These are phyloP conservation scores for Cairneyella variabilis DNA, from an alignment of 495 filamentous ascomycete species.

Conservation along the genomic window DNA sequence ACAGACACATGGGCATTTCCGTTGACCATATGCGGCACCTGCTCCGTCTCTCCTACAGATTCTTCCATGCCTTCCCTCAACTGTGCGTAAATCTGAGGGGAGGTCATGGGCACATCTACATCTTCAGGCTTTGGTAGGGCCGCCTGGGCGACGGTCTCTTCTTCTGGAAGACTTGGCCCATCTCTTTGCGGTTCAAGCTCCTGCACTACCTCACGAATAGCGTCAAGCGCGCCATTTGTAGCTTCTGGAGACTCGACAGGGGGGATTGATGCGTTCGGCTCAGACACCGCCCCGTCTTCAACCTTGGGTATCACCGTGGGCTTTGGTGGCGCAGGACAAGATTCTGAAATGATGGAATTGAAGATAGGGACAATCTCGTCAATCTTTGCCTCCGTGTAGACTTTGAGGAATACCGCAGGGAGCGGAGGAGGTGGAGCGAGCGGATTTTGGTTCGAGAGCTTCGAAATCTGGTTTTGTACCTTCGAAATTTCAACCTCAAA, in stretches of 20 bases:
- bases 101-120: too few species aligned
- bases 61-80: too few species aligned
- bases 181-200: too few species aligned
- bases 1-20: background rate
- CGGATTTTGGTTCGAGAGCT: slow-evolving; percentile 37
- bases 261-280: background rate
- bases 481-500: slow-evolving; percentile 43
- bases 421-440: slow-evolving; percentile 26
- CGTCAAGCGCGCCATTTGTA: too few species aligned
- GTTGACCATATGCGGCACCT: too few species aligned
- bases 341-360: slow-evolving; percentile 20
- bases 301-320: background rate
- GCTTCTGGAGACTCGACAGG: too few species aligned
- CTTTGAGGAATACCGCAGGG: background rate
- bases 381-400: slow-evolving; percentile 6
- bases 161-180: too few species aligned
- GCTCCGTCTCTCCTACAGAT: too few species aligned
- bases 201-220: too few species aligned
- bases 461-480: slow-evolving; percentile 36
- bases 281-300: slow-evolving; percentile 23
- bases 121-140: too few species aligned
- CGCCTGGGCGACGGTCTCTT: too few species aligned
- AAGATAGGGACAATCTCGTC: background rate
- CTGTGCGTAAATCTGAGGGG: too few species aligned
- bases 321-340: slow-evolving; percentile 32